Conservation (phyloP, 768 basidiomycete genomes). For the Tephrocybe sp. region DNA sequence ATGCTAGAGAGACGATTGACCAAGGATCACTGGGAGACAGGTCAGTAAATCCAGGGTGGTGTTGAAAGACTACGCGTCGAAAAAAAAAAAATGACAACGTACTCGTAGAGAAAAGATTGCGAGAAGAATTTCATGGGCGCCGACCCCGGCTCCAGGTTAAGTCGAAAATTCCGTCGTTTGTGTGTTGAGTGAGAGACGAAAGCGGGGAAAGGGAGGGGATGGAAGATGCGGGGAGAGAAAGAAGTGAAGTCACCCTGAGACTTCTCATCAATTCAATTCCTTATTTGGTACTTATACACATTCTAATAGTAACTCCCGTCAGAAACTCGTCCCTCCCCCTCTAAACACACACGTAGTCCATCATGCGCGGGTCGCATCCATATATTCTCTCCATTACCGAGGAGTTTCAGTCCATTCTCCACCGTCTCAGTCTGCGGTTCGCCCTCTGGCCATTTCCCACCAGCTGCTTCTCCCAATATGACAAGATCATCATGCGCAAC, state of each 20-base stretch:
- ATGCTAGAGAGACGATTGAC: constrained; percentile 89
- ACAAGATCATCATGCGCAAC: constrained; percentile 76
- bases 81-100: constrained; percentile 18
- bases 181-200: constrained; percentile 3
- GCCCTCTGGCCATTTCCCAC: constrained; percentile 29
- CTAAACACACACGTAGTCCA: constrained; percentile 58
- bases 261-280: constrained; percentile 10
- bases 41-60: constrained; percentile 11
- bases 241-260: constrained; percentile 13
- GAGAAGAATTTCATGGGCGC: constrained; percentile 55
- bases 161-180: constrained; percentile 8
- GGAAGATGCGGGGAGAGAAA: constrained; percentile 2
- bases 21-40: constrained; percentile 74
- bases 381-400: constrained; percentile 42
- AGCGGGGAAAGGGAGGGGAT: constrained; percentile 1
- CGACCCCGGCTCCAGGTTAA: constrained; percentile 23
- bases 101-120: constrained; percentile 57
- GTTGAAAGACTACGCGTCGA: background rate
- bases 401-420: constrained; percentile 38
- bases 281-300: background rate
- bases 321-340: constrained; percentile 33
- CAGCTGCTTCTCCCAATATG: constrained; percentile 54
- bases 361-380: constrained; percentile 79
- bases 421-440: constrained; percentile 30
- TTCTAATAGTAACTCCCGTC: constrained; percentile 47